Evolutionary conservation across 2,329 filamentous ascomycete species (phyloP).

Genomic region (Colletotrichum sp.): DNA sequence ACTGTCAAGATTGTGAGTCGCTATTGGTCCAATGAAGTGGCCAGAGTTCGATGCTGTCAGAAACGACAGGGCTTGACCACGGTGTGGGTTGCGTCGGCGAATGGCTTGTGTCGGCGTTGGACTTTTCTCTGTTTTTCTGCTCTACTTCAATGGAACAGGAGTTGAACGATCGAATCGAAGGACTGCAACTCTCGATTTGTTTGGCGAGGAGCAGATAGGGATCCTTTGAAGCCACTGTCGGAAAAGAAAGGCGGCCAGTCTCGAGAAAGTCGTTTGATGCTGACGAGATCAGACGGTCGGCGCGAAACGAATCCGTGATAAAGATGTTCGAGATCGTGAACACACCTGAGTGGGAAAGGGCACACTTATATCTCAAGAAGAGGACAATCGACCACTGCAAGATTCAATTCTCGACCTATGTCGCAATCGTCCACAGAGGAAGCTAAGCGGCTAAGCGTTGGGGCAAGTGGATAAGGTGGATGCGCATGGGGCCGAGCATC

Average conservation of each 20-base stretch:
- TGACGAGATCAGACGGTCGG: neutral
- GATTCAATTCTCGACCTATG: conserved; percentile 1
- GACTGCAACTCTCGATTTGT: neutral
- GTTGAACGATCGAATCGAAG: neutral
- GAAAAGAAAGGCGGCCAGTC: neutral
- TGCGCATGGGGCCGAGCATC: conserved; percentile 4
- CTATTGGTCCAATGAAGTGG: conserved; percentile 4
- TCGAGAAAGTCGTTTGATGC: neutral
- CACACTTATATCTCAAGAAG: neutral
- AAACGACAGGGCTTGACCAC: conserved; percentile 7
- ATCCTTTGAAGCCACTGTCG: neutral
- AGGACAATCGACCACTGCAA: neutral
- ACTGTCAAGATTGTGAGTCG: neutral
- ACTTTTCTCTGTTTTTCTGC: neutral
- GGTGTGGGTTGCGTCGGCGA: conserved; percentile 7
- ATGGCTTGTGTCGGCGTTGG: conserved; percentile 19
- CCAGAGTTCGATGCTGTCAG: neutral
- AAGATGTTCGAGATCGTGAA: neutral
- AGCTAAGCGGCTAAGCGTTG: conserved; percentile 10
- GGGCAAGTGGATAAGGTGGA: conserved; percentile 19
- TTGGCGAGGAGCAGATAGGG: neutral
- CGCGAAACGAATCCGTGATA: neutral
- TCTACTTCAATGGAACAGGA: neutral
- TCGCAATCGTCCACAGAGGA: conserved; percentile 11
- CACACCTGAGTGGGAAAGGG: neutral